phyloP scores from a whole-genome alignment of 75 land plant genomes.

The Isoetes taiwanensis region DNA sequence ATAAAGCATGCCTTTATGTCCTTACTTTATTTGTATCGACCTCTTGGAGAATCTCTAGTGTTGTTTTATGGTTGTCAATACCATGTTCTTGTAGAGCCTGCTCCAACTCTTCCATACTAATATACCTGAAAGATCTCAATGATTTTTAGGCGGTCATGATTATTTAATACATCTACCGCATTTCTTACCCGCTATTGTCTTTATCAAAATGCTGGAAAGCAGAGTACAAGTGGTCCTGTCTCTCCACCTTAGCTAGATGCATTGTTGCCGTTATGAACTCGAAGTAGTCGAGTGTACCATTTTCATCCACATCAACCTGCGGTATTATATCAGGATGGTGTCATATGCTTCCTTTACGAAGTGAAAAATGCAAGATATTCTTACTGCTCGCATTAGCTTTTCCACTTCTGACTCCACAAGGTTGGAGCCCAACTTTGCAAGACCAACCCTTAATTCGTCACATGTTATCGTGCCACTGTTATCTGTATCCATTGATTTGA shows the following conservation, averaged over 20 bases:
- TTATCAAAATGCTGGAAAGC: slow-evolving; percentile 1
- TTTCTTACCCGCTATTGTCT: slow-evolving; percentile 1
- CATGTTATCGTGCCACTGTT: slow-evolving; percentile 3
- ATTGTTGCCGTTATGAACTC: slow-evolving; percentile 4
- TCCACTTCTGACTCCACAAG: not conserved
- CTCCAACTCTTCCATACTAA: slow-evolving; percentile 7
- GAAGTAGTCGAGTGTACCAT: not conserved
- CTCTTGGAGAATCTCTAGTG: not conserved
- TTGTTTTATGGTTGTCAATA: slow-evolving; percentile 2
- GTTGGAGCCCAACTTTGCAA: not conserved
- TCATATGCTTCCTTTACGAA: not conserved
- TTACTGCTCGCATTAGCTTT: not conserved
- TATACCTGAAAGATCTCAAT: not conserved
- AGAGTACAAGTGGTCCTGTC: not conserved
- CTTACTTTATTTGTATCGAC: slow-evolving; percentile 4
- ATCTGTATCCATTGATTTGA: not conserved
- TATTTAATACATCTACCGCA: not conserved
- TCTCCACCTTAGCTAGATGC: not conserved
- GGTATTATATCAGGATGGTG: not conserved
- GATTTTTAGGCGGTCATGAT: not conserved
- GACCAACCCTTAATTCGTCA: not conserved
- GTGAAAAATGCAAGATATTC: not conserved
- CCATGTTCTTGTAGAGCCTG: not conserved
- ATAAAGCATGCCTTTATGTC: too few relatives aligned
- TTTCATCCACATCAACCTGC: not conserved